Percentiles rank a stretch among this genome's conserved stretches.
These are phyloP conservation scores for Gastrodia elata DNA, from an alignment of 106 monocot species.

Conservation along the genomic window DNA sequence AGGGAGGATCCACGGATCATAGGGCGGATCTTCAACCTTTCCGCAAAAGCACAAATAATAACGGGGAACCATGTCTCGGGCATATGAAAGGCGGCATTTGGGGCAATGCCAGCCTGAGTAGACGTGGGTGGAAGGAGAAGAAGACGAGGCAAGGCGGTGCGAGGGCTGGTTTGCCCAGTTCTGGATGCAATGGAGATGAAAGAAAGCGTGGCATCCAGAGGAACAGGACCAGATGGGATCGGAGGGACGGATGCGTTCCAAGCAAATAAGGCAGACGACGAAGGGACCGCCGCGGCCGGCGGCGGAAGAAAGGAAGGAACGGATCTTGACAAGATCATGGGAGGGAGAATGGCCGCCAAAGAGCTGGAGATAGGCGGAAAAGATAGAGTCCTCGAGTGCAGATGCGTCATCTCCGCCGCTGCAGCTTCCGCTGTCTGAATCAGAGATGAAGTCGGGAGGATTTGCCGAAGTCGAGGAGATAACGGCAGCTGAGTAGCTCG, in stretches of 20 bases:
- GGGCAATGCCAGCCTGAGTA: conserved; percentile 73
- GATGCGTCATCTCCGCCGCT: conserved; percentile 21
- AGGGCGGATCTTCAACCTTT: conserved; percentile 52
- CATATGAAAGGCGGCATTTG: conserved; percentile 64
- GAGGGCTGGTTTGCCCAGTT: conserved; percentile 66
- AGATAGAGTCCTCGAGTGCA: conserved; percentile 33
- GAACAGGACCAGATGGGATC: conserved; percentile 87
- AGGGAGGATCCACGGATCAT: conserved; percentile 86
- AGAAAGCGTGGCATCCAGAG: conserved; percentile 59
- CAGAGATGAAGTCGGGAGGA: conserved; percentile 15
- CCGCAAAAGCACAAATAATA: conserved; percentile 77
- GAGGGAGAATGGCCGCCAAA: conserved; percentile 16
- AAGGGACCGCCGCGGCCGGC: conserved; percentile 29
- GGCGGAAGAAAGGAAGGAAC: conserved; percentile 60
- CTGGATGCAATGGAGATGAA: conserved; percentile 91
- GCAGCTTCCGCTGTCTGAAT: conserved; percentile 32
- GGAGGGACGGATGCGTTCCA: conserved; percentile 69
- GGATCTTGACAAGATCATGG: conserved; percentile 52
- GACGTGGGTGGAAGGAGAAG: conserved; percentile 15
- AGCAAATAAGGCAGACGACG: conserved; percentile 81
- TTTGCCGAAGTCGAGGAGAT: background rate
- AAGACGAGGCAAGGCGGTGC: conserved; percentile 13
- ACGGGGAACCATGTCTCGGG: conserved; percentile 37
- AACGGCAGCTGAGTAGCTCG: conserved; percentile 7
- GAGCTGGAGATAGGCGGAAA: conserved; percentile 55